A percentile compares a stretch with the other conserved stretches of the same genome.
These are phyloP conservation scores for Boechera retrofracta DNA, from an alignment of 345 rosid species.

Conservation along the genomic window DNA sequence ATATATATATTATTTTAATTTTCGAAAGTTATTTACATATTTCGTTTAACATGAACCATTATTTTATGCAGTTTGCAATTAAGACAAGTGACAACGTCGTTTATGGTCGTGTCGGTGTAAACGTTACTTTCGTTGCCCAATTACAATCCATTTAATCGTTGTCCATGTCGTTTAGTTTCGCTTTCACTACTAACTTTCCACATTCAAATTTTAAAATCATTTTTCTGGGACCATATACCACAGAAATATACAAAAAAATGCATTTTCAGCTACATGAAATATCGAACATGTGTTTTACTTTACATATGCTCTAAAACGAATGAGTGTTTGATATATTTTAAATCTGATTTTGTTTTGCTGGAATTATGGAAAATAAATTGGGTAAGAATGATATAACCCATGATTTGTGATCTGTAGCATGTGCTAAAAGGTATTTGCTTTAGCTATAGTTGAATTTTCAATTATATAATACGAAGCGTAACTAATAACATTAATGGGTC, in stretches of 20 bases:
- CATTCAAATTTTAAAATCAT: slow-evolving; percentile 7
- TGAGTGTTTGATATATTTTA: neutral
- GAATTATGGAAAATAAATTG: slow-evolving; percentile 15
- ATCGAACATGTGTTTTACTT: neutral
- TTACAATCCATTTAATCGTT: neutral
- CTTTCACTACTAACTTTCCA: slow-evolving; percentile 6
- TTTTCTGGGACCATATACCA: slow-evolving; percentile 8
- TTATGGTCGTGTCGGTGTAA: slow-evolving; percentile 31
- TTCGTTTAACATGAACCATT: slow-evolving; percentile 22
- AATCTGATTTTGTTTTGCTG: slow-evolving; percentile 12
- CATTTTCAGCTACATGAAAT: neutral
- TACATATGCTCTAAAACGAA: neutral
- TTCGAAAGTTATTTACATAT: neutral
- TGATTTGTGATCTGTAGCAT: slow-evolving; percentile 39
- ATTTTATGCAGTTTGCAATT: slow-evolving; percentile 22
- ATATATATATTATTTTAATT: too few relatives aligned
- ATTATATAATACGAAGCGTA: slow-evolving; percentile 19
- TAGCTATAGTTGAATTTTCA: slow-evolving; percentile 5
- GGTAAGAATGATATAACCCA: slow-evolving; percentile 29
- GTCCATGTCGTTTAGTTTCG: slow-evolving; percentile 21
- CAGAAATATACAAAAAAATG: slow-evolving; percentile 1
- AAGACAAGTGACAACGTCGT: slow-evolving; percentile 28
- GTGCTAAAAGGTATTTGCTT: slow-evolving; percentile 30
- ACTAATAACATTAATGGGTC: slow-evolving; percentile 11
- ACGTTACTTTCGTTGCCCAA: neutral